Conservation (phyloP, 371 early-diverging fungal species). For the Phascolomyces articulosus region DNA sequence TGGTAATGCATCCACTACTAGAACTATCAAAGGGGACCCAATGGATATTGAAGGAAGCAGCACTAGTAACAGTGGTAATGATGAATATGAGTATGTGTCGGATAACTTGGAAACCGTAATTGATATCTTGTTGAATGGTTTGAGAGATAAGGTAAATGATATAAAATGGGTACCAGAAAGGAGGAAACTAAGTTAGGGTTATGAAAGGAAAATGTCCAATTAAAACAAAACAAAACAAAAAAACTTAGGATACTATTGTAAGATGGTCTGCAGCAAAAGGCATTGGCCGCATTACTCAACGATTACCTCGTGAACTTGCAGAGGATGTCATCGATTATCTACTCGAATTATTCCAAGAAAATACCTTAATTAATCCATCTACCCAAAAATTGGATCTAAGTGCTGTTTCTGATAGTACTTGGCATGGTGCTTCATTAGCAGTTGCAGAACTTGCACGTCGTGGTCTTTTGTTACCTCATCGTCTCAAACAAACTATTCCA, state of each 20-base stretch:
- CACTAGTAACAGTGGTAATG: conserved; percentile 43
- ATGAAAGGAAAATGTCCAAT: too few species aligned
- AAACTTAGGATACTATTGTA: conserved; percentile 88
- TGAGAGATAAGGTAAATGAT: conserved; percentile 72
- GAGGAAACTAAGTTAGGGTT: too few species aligned
- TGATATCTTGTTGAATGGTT: conserved; percentile 78
- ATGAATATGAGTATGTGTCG: conserved; percentile 66
- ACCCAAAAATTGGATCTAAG: conserved; percentile 65
- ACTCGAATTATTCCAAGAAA: conserved; percentile 75
- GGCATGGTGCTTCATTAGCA: conserved; percentile 96
- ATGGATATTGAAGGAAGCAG: conserved; percentile 26
- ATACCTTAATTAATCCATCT: conserved; percentile 43
- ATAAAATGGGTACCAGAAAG: too few species aligned
- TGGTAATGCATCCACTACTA: conserved; percentile 19
- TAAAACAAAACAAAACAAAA: neutral
- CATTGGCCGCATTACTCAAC: conserved; percentile 82
- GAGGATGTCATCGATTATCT: conserved; percentile 82
- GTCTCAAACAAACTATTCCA: conserved; percentile 71
- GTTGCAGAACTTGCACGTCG: conserved; percentile 91
- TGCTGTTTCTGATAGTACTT: conserved; percentile 85
- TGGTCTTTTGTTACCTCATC: conserved; percentile 77
- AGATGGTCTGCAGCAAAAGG: conserved; percentile 98
- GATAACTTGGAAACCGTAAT: conserved; percentile 78
- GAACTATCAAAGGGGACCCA: neutral
- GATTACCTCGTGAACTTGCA: conserved; percentile 80